Conservation (phyloP, 768 basidiomycete genomes). For the Gautieria morchelliformis region DNA sequence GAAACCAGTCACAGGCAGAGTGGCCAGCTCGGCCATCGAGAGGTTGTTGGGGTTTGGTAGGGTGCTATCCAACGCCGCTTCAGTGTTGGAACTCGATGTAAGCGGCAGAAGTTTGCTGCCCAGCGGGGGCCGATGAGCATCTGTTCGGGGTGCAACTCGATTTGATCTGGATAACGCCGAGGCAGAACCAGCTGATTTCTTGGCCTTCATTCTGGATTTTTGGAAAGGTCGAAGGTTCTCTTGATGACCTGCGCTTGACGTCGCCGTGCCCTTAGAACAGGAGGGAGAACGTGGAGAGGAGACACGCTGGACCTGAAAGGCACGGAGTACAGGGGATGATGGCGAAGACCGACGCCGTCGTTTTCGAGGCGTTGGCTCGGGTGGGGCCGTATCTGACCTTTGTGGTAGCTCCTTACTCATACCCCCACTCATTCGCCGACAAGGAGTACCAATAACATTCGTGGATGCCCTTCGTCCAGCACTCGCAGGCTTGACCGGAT, state of each 20-base stretch:
- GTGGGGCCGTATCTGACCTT: conserved; percentile 5
- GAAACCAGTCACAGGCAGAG: conserved; percentile 3
- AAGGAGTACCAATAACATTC: background rate
- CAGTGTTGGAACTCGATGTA: background rate
- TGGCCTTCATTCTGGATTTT: background rate
- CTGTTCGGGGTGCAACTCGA: background rate
- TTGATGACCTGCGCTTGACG: background rate
- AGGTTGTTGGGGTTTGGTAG: background rate
- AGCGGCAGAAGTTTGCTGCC: background rate
- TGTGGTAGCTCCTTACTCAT: background rate
- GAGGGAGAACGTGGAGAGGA: background rate
- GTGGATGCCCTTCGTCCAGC: conserved; percentile 1
- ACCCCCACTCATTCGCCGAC: background rate
- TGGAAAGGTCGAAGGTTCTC: background rate
- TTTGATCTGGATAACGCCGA: background rate
- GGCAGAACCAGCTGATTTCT: background rate
- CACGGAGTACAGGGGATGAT: background rate
- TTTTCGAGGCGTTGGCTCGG: background rate
- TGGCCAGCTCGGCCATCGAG: background rate
- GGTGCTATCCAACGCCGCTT: background rate
- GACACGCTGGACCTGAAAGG: background rate
- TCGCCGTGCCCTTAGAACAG: background rate
- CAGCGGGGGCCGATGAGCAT: background rate
- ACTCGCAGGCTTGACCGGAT: background rate
- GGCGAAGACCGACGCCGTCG: background rate